Evolutionary conservation across 768 basidiomycete species (phyloP).

Genomic region (Imleria badia): DNA sequence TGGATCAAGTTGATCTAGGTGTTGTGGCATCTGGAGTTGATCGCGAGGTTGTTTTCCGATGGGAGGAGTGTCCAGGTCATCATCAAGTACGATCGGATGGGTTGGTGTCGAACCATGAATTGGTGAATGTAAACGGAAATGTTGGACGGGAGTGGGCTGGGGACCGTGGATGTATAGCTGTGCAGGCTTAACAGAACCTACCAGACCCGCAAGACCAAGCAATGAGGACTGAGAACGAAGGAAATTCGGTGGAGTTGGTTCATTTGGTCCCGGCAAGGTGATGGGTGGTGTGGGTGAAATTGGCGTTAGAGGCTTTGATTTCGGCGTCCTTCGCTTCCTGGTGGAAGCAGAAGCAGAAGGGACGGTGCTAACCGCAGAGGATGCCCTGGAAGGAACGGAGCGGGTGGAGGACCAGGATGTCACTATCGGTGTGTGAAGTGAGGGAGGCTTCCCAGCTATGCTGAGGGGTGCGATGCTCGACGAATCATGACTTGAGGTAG

Average conservation of each 20-base stretch:
- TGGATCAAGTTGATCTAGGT: slow-evolving; percentile 37
- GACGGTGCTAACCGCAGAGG: slow-evolving; percentile 5
- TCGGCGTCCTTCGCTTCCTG: slow-evolving; percentile 37
- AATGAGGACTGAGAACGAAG: slow-evolving; percentile 72
- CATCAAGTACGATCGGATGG: slow-evolving; percentile 74
- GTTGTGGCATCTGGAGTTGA: slow-evolving; percentile 9
- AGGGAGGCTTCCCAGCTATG: slow-evolving; percentile 5
- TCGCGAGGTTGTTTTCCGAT: slow-evolving; percentile 9
- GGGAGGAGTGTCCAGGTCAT: slow-evolving; percentile 40
- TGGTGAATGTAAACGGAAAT: slow-evolving; percentile 37
- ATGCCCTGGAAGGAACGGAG: slow-evolving; percentile 8
- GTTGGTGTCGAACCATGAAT: slow-evolving; percentile 51
- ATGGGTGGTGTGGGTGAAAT: slow-evolving; percentile 57
- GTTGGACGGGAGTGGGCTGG: slow-evolving; percentile 22
- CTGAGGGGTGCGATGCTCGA: slow-evolving; percentile 39
- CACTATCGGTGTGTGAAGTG: not conserved
- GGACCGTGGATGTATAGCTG: slow-evolving; percentile 13
- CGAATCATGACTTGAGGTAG: slow-evolving; percentile 24
- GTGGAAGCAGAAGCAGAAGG: slow-evolving; percentile 4
- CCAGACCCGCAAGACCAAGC: slow-evolving; percentile 69
- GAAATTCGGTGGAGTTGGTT: slow-evolving; percentile 64
- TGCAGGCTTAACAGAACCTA: slow-evolving; percentile 63
- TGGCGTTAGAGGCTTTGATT: slow-evolving; percentile 41
- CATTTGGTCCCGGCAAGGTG: slow-evolving; percentile 58
- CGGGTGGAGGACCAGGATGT: slow-evolving; percentile 14